Evolutionary conservation across 345 rosid genomes (phyloP).

Genomic region (Rhodamnia argentea): DNA sequence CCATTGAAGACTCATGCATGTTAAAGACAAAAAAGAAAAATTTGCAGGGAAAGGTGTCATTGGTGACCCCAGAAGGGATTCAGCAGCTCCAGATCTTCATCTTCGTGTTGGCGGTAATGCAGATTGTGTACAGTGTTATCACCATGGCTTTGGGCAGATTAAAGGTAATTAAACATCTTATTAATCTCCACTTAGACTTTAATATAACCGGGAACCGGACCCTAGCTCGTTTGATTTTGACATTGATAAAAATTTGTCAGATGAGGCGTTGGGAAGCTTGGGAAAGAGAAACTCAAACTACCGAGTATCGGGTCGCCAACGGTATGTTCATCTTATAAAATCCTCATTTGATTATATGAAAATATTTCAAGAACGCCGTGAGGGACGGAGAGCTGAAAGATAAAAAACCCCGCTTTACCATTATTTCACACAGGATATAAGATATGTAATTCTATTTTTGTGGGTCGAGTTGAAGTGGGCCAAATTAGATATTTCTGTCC

Average conservation of each 20-base stretch:
- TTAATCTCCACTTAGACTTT: background rate
- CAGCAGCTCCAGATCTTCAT: conserved; percentile 52
- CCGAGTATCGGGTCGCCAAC: conserved; percentile 42
- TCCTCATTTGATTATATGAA: background rate
- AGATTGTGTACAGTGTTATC: conserved; percentile 44
- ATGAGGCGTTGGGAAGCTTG: conserved; percentile 66
- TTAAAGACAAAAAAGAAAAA: background rate
- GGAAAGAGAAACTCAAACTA: conserved; percentile 65
- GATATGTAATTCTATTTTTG: background rate
- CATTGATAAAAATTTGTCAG: conserved; percentile 8
- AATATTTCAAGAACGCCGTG: background rate
- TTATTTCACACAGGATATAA: background rate
- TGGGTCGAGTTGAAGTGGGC: background rate
- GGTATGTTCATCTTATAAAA: conserved; percentile 15
- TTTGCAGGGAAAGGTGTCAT: conserved; percentile 39
- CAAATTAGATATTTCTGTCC: background rate
- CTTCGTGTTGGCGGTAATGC: conserved; percentile 58
- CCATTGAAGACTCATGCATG: background rate
- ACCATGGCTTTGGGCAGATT: conserved; percentile 58
- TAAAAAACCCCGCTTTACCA: background rate
- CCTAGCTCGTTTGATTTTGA: background rate
- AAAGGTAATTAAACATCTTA: conserved; percentile 25
- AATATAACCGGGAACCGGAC: too few relatives aligned
- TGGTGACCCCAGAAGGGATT: conserved; percentile 48
- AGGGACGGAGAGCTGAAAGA: background rate